phyloP scores from a whole-genome alignment of 805 yeast species.

The Ogataea zsoltii region DNA sequence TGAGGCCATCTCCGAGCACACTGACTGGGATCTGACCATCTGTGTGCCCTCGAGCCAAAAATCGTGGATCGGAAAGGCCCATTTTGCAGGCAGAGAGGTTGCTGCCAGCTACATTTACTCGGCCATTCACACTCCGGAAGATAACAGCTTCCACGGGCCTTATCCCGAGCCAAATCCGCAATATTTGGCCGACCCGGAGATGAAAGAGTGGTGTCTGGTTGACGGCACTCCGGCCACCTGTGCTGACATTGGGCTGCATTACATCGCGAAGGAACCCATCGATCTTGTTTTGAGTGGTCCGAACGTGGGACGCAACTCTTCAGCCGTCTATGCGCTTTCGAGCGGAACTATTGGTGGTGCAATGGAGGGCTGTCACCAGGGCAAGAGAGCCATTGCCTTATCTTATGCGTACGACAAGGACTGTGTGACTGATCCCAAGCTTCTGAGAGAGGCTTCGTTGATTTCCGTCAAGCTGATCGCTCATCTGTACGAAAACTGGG shows the following conservation, averaged over 20 bases:
- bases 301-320: slow-evolving; percentile 90
- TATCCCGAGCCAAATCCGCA: slow-evolving; percentile 51
- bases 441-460: slow-evolving; percentile 64
- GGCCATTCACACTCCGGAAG: slow-evolving; percentile 42
- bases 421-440: slow-evolving; percentile 45
- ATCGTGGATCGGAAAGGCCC: slow-evolving; percentile 98
- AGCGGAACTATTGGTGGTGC: slow-evolving; percentile 98
- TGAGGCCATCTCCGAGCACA: slow-evolving; percentile 58
- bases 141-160: slow-evolving; percentile 67
- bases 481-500: slow-evolving; percentile 62
- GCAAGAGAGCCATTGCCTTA: slow-evolving; percentile 72
- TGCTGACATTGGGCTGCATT: slow-evolving; percentile 84
- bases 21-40: slow-evolving; percentile 84
- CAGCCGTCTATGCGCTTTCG: slow-evolving; percentile 83
- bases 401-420: slow-evolving; percentile 76
- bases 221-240: slow-evolving; percentile 98
- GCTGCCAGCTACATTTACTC: slow-evolving; percentile 67
- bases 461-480: slow-evolving; percentile 64
- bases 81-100: slow-evolving; percentile 74
- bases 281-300: slow-evolving; percentile 95
- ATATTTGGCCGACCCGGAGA: slow-evolving; percentile 38
- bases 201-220: slow-evolving; percentile 81
- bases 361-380: slow-evolving; percentile 82
- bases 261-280: slow-evolving; percentile 59
- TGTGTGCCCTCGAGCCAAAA: slow-evolving; percentile 84